Evolutionary conservation across 306 rosid genomes (phyloP).

Genomic region (Medicago lupulina): DNA sequence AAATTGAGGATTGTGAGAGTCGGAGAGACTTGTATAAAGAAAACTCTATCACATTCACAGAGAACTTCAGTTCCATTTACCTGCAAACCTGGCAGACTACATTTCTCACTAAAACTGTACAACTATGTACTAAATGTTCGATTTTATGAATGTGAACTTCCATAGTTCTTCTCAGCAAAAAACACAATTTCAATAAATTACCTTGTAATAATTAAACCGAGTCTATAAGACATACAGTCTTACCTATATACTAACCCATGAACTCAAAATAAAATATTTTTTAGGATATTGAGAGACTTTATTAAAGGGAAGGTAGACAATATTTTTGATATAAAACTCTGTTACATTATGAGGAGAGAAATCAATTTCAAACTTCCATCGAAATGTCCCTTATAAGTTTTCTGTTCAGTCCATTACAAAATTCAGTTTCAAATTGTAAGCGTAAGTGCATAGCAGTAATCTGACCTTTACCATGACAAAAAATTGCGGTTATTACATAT

Average conservation of each 20-base stretch:
- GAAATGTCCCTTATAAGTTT: slow-evolving; percentile 11
- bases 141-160: background rate
- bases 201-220: slow-evolving; percentile 8
- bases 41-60: background rate
- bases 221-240: background rate
- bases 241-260: slow-evolving; percentile 19
- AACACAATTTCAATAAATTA: slow-evolving; percentile 17
- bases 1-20: slow-evolving; percentile 7
- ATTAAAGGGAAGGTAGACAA: background rate
- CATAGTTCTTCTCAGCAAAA: slow-evolving; percentile 22
- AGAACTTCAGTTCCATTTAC: slow-evolving; percentile 34
- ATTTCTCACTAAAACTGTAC: slow-evolving; percentile 3
- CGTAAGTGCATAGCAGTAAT: slow-evolving; percentile 11
- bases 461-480: slow-evolving; percentile 94
- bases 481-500: slow-evolving; percentile 56
- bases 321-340: background rate
- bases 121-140: too few relatives aligned
- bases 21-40: background rate
- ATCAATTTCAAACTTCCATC: slow-evolving; percentile 26
- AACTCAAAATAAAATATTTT: too few relatives aligned
- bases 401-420: slow-evolving; percentile 31
- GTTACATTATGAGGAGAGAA: slow-evolving; percentile 20
- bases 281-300: slow-evolving; percentile 9
- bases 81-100: background rate
- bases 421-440: slow-evolving; percentile 33